Base-by-base conservation (phyloP, 2,329 filamentous ascomycete genomes). In the Colletotrichum sp. region DNA sequence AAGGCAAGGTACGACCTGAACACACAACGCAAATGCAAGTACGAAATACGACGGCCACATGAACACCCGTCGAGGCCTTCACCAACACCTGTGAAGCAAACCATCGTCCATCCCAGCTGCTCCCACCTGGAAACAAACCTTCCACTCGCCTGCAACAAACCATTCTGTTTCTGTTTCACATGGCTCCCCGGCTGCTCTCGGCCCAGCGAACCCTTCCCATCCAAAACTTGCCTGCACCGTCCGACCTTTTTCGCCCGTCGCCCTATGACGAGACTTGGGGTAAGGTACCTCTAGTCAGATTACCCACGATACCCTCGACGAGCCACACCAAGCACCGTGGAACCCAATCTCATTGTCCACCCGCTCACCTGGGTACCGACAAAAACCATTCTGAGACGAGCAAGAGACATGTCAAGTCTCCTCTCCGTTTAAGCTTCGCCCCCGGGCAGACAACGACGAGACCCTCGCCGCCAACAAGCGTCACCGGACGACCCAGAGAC, bases 381-480 rank as follows among this genome's bases (percentile, higher is more conserved):
- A 52, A 52, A 52, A 52, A 52, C 43, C 43, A 3, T 21, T 52
- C 69, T 68, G 63, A 75, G 61, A 75, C 72, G 39, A 39, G 28
- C 61, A 67, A 72, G 61, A 75, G 72, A 75, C 73, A 43, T 43
- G 52, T 48, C 52, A 61, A 72, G 72, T 72, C 61, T 72, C 39
- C 36, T 72, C 61, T 72, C 16, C 36, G 36, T 67, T 63, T 68
- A 72, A 68, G 61, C 63, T 72, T 72, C 61, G 55, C 34, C 18
- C 39, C 26, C 32, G 39, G 16, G 39, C 14, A 55, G 21, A 34
- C 72, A 52, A 13, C 43, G n/a, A 52, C 43, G 43, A 52, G 43
- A 52, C 36, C 61, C 52, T 71, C 26, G 68, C 61, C 61, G 18
- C 28, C 39, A 39, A 32, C 18, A 32, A 52, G 24, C 57, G 68